phyloP scores from a whole-genome alignment of 2,329 filamentous ascomycete species.

The Fusarium phyllophilum region DNA sequence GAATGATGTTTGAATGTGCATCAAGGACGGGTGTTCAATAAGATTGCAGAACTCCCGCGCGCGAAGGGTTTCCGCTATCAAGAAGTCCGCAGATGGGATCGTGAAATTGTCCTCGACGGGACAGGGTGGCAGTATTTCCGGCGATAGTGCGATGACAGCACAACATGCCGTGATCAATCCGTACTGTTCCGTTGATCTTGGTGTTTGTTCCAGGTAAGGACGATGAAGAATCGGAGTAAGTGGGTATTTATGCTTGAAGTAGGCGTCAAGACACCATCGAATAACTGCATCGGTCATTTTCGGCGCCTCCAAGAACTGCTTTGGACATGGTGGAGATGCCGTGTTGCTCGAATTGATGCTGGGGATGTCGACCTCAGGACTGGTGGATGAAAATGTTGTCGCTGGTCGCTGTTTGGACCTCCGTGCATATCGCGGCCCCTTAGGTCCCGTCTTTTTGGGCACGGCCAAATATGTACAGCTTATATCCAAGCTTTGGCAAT shows the following conservation, averaged over 20 bases:
- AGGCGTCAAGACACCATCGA: slow-evolving; percentile 44
- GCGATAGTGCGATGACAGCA: slow-evolving; percentile 43
- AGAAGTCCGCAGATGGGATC: slow-evolving; percentile 34
- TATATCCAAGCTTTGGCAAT: slow-evolving; percentile 32
- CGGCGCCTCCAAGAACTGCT: background rate
- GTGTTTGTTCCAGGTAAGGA: slow-evolving; percentile 16
- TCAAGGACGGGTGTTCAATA: slow-evolving; percentile 43
- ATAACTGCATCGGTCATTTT: slow-evolving; percentile 28
- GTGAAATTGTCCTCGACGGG: background rate
- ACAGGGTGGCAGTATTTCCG: slow-evolving; percentile 38
- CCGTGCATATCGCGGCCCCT: slow-evolving; percentile 5
- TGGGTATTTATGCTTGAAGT: slow-evolving; percentile 49
- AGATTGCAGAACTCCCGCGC: slow-evolving; percentile 39
- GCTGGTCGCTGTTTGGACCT: background rate
- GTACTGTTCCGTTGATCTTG: slow-evolving; percentile 37
- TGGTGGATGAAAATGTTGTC: background rate
- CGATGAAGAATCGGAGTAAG: slow-evolving; percentile 48
- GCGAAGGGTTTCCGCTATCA: slow-evolving; percentile 45
- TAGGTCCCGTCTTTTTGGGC: slow-evolving; percentile 47
- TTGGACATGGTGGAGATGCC: fast-evolving
- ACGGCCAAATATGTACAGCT: slow-evolving; percentile 46
- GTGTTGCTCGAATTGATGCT: background rate
- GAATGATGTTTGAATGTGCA: slow-evolving; percentile 47
- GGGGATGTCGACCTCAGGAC: fast-evolving
- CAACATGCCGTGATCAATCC: slow-evolving; percentile 44